phyloP scores from a whole-genome alignment of 768 basidiomycete species.

The Macrolepiota fuliginosa region DNA sequence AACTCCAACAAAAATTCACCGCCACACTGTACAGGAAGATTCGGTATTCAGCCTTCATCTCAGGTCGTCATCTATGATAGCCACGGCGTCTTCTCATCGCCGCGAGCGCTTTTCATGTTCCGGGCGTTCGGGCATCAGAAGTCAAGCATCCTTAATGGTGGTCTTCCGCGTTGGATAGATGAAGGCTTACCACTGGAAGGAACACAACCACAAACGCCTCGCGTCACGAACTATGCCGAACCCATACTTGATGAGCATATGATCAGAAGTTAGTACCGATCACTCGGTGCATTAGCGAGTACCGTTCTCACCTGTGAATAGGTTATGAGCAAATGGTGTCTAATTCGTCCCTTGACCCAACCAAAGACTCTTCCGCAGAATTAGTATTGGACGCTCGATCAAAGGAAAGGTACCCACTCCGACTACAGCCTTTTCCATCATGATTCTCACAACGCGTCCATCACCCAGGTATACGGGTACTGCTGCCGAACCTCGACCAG shows the following conservation, averaged over 20 bases:
- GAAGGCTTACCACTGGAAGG: constrained; percentile 58
- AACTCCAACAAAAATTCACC: not conserved
- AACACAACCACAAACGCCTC: constrained; percentile 26
- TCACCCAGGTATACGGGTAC: constrained; percentile 69
- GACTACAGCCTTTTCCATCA: not conserved
- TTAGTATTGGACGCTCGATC: constrained; percentile 89
- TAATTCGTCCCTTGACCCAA: constrained; percentile 56
- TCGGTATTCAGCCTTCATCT: constrained; percentile 70
- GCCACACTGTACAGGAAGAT: constrained; percentile 36
- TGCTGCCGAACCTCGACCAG: constrained; percentile 87
- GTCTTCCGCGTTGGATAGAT: constrained; percentile 77
- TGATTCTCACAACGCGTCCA: not conserved
- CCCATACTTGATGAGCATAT: constrained; percentile 50
- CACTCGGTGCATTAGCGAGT: no score
- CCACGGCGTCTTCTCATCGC: constrained; percentile 88
- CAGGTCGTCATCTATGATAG: constrained; percentile 92
- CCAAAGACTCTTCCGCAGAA: constrained; percentile 45
- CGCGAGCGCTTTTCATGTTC: constrained; percentile 94
- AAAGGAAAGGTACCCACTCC: constrained; percentile 59
- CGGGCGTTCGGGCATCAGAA: constrained; percentile 84
- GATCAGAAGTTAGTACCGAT: constrained; percentile 48
- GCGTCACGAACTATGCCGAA: constrained; percentile 41
- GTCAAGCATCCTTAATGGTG: constrained; percentile 91
- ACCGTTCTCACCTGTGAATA: constrained; percentile 25
- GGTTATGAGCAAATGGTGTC: constrained; percentile 79